Conservation (phyloP, 257 asterid species). For the Solanum ahanhuiri region DNA sequence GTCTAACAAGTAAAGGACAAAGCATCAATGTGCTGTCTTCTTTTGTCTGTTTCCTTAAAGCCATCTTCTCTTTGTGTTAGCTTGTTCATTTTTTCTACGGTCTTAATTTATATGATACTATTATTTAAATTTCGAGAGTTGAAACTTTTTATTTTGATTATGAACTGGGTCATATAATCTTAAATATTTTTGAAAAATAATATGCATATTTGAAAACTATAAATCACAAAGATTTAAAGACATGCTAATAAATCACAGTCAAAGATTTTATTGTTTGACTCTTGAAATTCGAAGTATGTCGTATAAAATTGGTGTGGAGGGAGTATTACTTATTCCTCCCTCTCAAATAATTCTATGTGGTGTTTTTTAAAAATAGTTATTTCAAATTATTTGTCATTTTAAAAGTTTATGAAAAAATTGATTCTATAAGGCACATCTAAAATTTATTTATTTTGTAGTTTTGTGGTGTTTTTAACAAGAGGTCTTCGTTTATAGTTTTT, state of each 20-base stretch:
- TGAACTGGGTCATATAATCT: neutral
- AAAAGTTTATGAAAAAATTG: neutral
- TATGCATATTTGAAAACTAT: too few relatives aligned
- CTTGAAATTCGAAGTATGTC: neutral
- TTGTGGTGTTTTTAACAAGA: too few relatives aligned
- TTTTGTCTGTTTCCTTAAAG: neutral
- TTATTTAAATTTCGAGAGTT: fast-evolving
- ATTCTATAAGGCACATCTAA: too few relatives aligned
- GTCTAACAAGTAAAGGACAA: neutral
- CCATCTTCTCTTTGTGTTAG: neutral
- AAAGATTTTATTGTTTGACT: neutral
- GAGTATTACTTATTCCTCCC: neutral
- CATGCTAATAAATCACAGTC: too few relatives aligned
- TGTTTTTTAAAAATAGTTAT: neutral
- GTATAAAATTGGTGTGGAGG: neutral
- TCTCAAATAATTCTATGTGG: neutral
- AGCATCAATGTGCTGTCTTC: neutral
- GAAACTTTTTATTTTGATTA: neutral
- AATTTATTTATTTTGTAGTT: too few relatives aligned
- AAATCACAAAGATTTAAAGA: neutral
- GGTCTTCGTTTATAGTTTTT: too few relatives aligned
- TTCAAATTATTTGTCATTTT: neutral
- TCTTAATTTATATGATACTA: neutral
- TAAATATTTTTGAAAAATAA: too few relatives aligned
- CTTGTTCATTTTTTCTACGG: neutral